Evolutionary conservation across 495 filamentous ascomycete species (phyloP), one percentile per base, ranked within the genome.

Genomic region (Podospora appendiculata): DNA sequence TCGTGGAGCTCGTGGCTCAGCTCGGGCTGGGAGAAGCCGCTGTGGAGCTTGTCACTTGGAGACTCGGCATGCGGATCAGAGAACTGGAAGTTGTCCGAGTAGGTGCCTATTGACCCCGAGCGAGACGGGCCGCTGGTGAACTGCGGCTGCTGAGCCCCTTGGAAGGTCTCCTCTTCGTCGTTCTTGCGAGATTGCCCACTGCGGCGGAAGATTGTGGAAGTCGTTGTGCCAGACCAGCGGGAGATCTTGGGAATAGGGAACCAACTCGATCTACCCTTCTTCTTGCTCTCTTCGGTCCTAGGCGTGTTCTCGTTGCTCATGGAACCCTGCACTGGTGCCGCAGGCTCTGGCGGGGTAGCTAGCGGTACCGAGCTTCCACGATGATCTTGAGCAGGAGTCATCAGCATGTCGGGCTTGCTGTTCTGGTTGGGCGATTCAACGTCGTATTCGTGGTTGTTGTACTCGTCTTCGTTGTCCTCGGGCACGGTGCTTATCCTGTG

Each of bases 161-260:
- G 49, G 35, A 16, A 53, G 38, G 72, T 70, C n/a, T 69, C 68
- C 13, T 72, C 70, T 1, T 67, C 66, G 17, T 73, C 71, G 19
- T 71, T 68, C 46, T 78, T 73, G 57, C 70, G 70, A 0, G 69
- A 73, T 38, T 69, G 59, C 39, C 71, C 70, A 55, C 77, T 80
- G 36, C 68, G 70, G 43, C 78, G 70, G 63, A 81, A 81, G 11
- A 79, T 61, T 54, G 71, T 79, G 0, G 94, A 93, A 18, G 90
- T 79, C 5, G 93, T 97, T 17, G 93, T 96, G 69, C 93, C 91
- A 4, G 92, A 96, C 93, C 93, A 99, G 33, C 93, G 83, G 11
- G 94, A 97, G 53, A 96, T 88, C 69, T 91, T 95, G 19, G 90
- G 88, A 68, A 89, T 94, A n/a, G 90, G 88, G 70, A 90, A 77